phyloP scores from a whole-genome alignment of 768 basidiomycete species.

The Xanthoconium stramineum region DNA sequence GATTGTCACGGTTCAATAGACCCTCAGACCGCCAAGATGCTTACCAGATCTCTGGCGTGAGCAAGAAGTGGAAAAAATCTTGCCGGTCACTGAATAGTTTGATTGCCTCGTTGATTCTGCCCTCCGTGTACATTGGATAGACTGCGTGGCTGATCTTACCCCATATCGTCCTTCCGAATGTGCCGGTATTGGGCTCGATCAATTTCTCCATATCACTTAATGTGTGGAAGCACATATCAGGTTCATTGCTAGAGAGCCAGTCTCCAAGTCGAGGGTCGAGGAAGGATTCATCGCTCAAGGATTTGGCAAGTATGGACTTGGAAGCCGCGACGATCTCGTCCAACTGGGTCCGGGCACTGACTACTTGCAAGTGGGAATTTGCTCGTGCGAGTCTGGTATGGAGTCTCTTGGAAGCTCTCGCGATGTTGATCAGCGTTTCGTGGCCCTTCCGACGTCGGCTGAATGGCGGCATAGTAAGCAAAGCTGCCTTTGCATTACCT shows the following conservation, averaged over 20 bases:
- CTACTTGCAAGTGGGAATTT: neutral
- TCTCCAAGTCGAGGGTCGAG: neutral
- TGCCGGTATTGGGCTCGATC: no score
- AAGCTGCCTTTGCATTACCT: no score
- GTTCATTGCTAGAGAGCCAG: conserved; percentile 5
- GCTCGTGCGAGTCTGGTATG: neutral
- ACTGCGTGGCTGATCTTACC: neutral
- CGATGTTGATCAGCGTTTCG: neutral
- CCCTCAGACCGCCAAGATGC: neutral
- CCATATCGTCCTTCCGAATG: no score
- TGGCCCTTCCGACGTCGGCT: neutral
- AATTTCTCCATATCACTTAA: neutral
- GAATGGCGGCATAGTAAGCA: no score
- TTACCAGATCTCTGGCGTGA: neutral
- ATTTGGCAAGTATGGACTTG: neutral
- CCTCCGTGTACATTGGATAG: neutral
- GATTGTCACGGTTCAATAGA: neutral
- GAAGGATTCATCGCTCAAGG: neutral
- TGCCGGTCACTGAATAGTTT: neutral
- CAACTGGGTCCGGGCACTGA: neutral
- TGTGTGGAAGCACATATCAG: conserved; percentile 3
- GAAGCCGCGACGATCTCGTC: neutral
- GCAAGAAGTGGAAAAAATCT: neutral
- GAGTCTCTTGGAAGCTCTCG: neutral
- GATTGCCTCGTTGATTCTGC: neutral